These are phyloP conservation scores for Barbarea vulgaris DNA, from an alignment of 345 rosid genomes.

Conservation along the genomic window DNA sequence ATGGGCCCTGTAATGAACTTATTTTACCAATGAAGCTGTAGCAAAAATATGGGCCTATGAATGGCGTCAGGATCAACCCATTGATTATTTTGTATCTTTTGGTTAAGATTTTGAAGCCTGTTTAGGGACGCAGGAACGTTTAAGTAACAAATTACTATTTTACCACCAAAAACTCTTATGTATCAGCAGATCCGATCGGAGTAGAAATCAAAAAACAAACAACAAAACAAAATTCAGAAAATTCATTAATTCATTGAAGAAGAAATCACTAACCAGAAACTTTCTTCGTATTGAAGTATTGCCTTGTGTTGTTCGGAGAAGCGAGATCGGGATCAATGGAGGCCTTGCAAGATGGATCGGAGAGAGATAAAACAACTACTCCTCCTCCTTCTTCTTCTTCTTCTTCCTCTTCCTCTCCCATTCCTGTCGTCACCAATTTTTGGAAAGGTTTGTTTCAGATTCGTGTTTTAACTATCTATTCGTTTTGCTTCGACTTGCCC, in stretches of 20 bases:
- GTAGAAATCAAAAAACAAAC: not conserved
- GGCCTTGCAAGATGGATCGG: conserved; percentile 67
- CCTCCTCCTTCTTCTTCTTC: conserved; percentile 57
- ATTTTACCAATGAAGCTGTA: not conserved
- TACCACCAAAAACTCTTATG: conserved; percentile 31
- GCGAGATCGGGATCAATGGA: conserved; percentile 63
- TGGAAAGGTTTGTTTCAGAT: conserved; percentile 75
- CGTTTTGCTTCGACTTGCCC: conserved; percentile 1
- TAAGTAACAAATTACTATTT: conserved; percentile 44
- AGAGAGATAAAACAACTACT: conserved; percentile 63
- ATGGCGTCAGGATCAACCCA: not conserved
- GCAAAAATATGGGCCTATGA: not conserved
- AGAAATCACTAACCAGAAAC: conserved; percentile 24
- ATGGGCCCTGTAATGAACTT: not conserved
- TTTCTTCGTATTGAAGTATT: conserved; percentile 24
- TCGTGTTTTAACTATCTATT: not conserved
- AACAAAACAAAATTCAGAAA: not conserved
- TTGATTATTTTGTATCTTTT: not conserved
- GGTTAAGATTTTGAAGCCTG: conserved; percentile 17
- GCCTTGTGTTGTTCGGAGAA: conserved; percentile 19
- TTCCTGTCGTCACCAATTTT: conserved; percentile 74
- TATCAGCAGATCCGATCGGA: conserved; percentile 36
- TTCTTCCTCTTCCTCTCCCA: conserved; percentile 70
- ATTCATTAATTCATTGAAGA: not conserved
- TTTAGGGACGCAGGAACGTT: conserved; percentile 39